These are phyloP conservation scores for Coleophoma crateriformis DNA, from an alignment of 2,329 filamentous ascomycete genomes.

Conservation along the genomic window DNA sequence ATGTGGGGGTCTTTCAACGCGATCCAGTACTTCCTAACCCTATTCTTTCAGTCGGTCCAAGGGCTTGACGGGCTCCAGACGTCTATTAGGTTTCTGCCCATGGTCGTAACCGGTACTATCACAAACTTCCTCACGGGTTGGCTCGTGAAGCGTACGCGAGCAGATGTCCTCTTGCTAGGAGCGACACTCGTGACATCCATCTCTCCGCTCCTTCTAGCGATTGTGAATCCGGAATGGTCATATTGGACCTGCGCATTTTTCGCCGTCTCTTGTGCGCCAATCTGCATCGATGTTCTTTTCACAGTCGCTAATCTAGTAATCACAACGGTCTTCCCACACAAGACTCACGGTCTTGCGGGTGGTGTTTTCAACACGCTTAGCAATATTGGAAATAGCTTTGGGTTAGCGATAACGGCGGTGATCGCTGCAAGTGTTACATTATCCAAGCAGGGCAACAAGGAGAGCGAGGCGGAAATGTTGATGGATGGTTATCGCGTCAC, in stretches of 20 bases:
- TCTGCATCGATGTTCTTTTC: slow-evolving; percentile 42
- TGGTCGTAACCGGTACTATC: slow-evolving; percentile 31
- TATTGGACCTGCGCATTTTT: slow-evolving; percentile 41
- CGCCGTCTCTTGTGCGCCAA: slow-evolving; percentile 33
- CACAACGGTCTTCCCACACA: slow-evolving; percentile 42
- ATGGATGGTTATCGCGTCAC: slow-evolving; percentile 46
- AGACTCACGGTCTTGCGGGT: slow-evolving; percentile 53
- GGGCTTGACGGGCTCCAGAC: slow-evolving; percentile 11
- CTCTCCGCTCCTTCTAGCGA: slow-evolving; percentile 38
- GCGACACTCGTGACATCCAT: slow-evolving; percentile 28
- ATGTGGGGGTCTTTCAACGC: slow-evolving; percentile 26
- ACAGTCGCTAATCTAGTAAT: slow-evolving; percentile 51
- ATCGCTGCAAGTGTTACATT: slow-evolving; percentile 40
- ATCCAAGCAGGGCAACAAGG: slow-evolving; percentile 23
- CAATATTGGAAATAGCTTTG: slow-evolving; percentile 50
- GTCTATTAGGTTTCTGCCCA: slow-evolving; percentile 35
- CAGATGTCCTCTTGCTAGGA: slow-evolving; percentile 34
- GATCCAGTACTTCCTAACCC: slow-evolving; percentile 21
- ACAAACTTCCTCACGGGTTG: slow-evolving; percentile 39
- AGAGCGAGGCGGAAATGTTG: slow-evolving; percentile 26
- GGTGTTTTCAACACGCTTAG: slow-evolving; percentile 55
- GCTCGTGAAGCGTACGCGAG: slow-evolving; percentile 36
- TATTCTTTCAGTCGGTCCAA: slow-evolving; percentile 19
- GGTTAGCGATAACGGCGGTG: slow-evolving; percentile 43
- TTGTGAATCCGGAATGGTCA: slow-evolving; percentile 35